A percentile compares a stretch with the other conserved stretches of the same genome.
Evolutionary conservation across 164 flowering plant species (phyloP).

Genomic region (Annona squamosa): DNA sequence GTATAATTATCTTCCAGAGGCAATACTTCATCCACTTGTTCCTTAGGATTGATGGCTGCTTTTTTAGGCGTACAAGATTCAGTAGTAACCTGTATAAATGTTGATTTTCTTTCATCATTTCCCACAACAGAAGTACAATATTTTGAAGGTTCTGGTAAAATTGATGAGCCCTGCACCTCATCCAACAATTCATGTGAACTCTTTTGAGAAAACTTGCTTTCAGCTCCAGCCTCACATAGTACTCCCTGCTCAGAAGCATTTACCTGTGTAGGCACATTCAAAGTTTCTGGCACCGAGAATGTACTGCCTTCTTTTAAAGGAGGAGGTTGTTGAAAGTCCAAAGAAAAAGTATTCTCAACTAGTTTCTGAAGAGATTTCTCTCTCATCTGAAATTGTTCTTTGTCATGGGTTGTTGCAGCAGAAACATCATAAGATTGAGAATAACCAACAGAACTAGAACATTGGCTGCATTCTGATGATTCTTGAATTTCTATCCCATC

Average conservation of each 20-base stretch:
- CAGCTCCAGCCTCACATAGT: conserved; percentile 22
- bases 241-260: conserved; percentile 23
- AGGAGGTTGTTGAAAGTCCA: conserved; percentile 36
- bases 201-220: conserved; percentile 16
- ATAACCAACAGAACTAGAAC: conserved; percentile 33
- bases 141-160: conserved; percentile 14
- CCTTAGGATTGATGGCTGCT: conserved; percentile 21
- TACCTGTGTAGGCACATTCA: conserved; percentile 22
- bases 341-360: conserved; percentile 31
- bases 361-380: conserved; percentile 29
- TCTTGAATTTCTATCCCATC: conserved; percentile 50
- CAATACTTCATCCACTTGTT: conserved; percentile 21
- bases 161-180: conserved; percentile 29
- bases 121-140: conserved; percentile 20
- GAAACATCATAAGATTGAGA: conserved; percentile 29
- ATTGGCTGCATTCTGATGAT: conserved; percentile 78
- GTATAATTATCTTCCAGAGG: conserved; percentile 33
- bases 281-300: conserved; percentile 32
- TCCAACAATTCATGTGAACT: conserved; percentile 34
- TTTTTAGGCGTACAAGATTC: conserved; percentile 24
- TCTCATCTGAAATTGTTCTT: conserved; percentile 16
- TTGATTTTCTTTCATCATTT: conserved; percentile 19
- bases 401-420: not conserved
- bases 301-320: conserved; percentile 32
- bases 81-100: conserved; percentile 23